Evolutionary conservation across 768 basidiomycete species (phyloP).

Genomic region (Calocera cornea): DNA sequence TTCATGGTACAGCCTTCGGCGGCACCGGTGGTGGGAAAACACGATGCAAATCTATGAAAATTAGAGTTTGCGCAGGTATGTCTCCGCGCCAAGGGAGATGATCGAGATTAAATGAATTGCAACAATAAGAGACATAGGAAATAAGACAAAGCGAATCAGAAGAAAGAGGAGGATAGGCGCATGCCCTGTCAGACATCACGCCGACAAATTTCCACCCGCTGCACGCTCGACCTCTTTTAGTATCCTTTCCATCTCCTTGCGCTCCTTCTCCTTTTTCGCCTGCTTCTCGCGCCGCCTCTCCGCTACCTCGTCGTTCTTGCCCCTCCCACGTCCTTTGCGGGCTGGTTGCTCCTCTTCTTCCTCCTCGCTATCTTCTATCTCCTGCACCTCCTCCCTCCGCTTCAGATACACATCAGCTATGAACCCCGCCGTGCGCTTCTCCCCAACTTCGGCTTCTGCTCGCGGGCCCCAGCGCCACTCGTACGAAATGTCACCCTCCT

Average conservation of each 20-base stretch:
- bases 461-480: slow-evolving; percentile 84
- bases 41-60: too few relatives aligned
- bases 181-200: neutral
- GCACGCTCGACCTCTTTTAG: slow-evolving; percentile 13
- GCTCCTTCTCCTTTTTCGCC: slow-evolving; percentile 7
- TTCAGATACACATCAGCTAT: slow-evolving; percentile 42
- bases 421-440: slow-evolving; percentile 58
- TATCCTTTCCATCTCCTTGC: slow-evolving; percentile 11
- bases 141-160: neutral
- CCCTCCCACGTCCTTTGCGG: slow-evolving; percentile 5
- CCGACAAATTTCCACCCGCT: slow-evolving; percentile 10
- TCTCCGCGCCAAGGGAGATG: too few relatives aligned
- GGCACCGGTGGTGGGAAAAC: too few relatives aligned
- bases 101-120: too few relatives aligned
- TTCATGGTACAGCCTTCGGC: too few relatives aligned
- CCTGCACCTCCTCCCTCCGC: slow-evolving; percentile 21
- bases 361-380: slow-evolving; percentile 25
- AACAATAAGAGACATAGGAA: neutral
- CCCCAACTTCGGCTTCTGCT: slow-evolving; percentile 71
- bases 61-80: too few relatives aligned
- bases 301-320: neutral
- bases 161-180: neutral
- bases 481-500: slow-evolving; percentile 31
- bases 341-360: slow-evolving; percentile 13
- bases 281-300: slow-evolving; percentile 2